Conservation (phyloP, 2,329 filamentous ascomycete genomes). For the Cryphonectria parasitica region DNA sequence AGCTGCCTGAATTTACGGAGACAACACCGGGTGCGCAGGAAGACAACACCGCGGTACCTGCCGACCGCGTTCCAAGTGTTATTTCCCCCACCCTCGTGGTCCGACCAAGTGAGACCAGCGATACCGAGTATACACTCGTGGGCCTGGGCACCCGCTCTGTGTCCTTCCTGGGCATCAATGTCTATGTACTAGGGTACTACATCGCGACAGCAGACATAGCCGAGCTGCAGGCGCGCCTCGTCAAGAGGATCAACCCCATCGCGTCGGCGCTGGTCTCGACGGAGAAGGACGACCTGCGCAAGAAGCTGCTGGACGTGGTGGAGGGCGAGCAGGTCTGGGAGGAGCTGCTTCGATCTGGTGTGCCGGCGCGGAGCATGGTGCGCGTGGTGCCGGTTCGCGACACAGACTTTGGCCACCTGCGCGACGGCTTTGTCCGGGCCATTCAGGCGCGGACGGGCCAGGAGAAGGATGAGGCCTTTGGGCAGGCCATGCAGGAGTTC, state of each 20-base stretch:
- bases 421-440: slow-evolving; percentile 87
- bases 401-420: slow-evolving; percentile 90
- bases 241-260: slow-evolving; percentile 73
- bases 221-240: slow-evolving; percentile 75
- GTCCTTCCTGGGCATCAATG: slow-evolving; percentile 85
- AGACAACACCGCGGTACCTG: slow-evolving; percentile 29
- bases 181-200: slow-evolving; percentile 95
- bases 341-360: slow-evolving; percentile 65
- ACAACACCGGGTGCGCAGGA: background rate
- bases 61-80: slow-evolving; percentile 31
- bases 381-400: slow-evolving; percentile 88
- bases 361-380: slow-evolving; percentile 73
- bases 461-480: slow-evolving; percentile 75
- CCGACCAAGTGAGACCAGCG: slow-evolving; percentile 39
- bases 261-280: slow-evolving; percentile 82
- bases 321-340: slow-evolving; percentile 77
- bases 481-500: slow-evolving; percentile 74
- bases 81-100: slow-evolving; percentile 38
- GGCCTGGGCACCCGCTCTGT: slow-evolving; percentile 88
- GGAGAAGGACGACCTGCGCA: slow-evolving; percentile 76
- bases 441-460: slow-evolving; percentile 71
- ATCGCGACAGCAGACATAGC: slow-evolving; percentile 82
- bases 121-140: slow-evolving; percentile 80
- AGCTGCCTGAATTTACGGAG: slow-evolving; percentile 54
- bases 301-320: slow-evolving; percentile 69